Evolutionary conservation across 2,329 filamentous ascomycete species (phyloP), one percentile per base, ranked within the genome.

Genomic region (Curvularia lunata): DNA sequence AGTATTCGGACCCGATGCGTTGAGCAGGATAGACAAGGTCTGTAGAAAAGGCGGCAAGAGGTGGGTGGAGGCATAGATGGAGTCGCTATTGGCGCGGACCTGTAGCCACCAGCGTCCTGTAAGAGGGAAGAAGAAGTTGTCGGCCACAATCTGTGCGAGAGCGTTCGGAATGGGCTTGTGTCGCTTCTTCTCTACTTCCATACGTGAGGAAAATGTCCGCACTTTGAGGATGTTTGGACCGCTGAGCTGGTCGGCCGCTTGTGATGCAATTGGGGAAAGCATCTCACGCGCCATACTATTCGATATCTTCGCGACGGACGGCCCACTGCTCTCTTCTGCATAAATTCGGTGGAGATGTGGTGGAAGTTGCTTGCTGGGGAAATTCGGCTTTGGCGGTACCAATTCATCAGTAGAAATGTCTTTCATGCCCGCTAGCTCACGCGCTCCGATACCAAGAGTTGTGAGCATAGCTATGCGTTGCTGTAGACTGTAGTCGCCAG

Each of bases 141-240:
- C 82, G 0, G 88, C 85, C 25, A 98, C 86, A 25, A 96, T 80
- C 49, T 88, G 86, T 38, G 93, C 89, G 0, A 96, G 87, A 8
- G 88, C 88, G 71, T 96, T 97, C 10, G 89, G 85, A 13, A 89
- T 88, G 3, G 87, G 82, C 54, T 82, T 82, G 48, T 81, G 83
- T 48, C 84, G 81, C 60, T 81, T 83, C 54, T 84, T 85, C 68
- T 89, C 84, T 18, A 88, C 83, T 56, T 86, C 82, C 75, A 93
- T 87, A 18, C 90, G 87, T 0, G 90, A 91, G 10, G 89, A 94
- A 77, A 98, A 97, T 2, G 89, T 96, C 27, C 91, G 88, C 21
- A 98, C 85, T 79, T 98, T 98, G 45, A 99, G 85, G 5, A 89
- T 85, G 64, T 92, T 87, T 0, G 95, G 93, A 0, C 94, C 92